These are phyloP conservation scores for Vanilla planifolia DNA, from an alignment of 106 monocot genomes.

Conservation along the genomic window DNA sequence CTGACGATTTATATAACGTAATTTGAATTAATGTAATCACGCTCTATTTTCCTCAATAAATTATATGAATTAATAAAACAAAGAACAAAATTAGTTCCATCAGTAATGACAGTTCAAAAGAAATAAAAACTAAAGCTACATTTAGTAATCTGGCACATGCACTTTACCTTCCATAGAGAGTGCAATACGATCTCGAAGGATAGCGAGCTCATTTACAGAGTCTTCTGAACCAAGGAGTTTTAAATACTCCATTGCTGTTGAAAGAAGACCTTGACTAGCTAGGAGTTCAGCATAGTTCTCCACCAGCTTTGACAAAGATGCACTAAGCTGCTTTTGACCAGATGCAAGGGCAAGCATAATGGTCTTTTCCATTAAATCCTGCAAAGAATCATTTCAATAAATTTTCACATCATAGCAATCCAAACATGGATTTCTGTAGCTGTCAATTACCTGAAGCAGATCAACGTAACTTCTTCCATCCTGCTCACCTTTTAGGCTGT, in stretches of 20 bases:
- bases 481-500: slow-evolving; percentile 43
- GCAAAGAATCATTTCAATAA: slow-evolving; percentile 5
- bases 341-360: slow-evolving; percentile 78
- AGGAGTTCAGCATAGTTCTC: slow-evolving; percentile 94
- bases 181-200: slow-evolving; percentile 68
- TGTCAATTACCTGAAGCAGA: slow-evolving; percentile 70
- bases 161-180: slow-evolving; percentile 42
- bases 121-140: neutral
- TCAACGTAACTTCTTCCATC: slow-evolving; percentile 74
- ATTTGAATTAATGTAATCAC: neutral
- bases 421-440: neutral
- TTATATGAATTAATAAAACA: neutral
- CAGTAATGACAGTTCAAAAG: neutral
- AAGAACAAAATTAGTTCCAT: neutral
- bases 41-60: neutral
- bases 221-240: slow-evolving; percentile 74
- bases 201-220: slow-evolving; percentile 67
- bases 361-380: slow-evolving; percentile 99
- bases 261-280: slow-evolving; percentile 96
- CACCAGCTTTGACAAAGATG: slow-evolving; percentile 82
- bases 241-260: slow-evolving; percentile 86
- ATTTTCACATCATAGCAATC: neutral
- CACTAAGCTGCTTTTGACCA: slow-evolving; percentile 66
- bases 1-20: neutral
- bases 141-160: neutral